Percentiles rank a stretch among this genome's conserved stretches.
phyloP scores from a whole-genome alignment of 768 basidiomycete species.

The Phylloporus rhodoxanthus region DNA sequence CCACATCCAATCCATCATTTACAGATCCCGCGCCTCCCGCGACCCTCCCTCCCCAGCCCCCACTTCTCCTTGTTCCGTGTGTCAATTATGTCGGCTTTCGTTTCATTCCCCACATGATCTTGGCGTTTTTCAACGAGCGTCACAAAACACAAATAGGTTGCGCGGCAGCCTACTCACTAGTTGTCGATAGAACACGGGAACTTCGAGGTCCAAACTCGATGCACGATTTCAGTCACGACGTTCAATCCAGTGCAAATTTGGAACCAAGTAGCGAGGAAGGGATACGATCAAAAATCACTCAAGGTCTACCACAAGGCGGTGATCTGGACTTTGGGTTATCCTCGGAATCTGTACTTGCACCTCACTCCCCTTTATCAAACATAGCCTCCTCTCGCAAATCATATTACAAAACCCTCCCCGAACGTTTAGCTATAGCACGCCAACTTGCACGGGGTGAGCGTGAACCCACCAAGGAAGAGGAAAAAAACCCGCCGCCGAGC shows the following conservation, averaged over 20 bases:
- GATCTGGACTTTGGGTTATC: constrained; percentile 74
- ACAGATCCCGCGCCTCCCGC: constrained; percentile 45
- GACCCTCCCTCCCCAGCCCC: constrained; percentile 65
- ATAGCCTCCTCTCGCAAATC: constrained; percentile 65
- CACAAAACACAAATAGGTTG: constrained; percentile 74
- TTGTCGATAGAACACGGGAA: constrained; percentile 57
- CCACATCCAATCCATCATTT: constrained; percentile 18
- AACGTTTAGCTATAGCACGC: constrained; percentile 64
- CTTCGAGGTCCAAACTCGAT: constrained; percentile 36
- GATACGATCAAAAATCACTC: not conserved
- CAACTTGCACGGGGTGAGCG: constrained; percentile 68
- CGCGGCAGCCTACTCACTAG: constrained; percentile 72
- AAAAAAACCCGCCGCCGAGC: constrained; percentile 69
- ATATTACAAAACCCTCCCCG: constrained; percentile 69
- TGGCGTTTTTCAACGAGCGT: constrained; percentile 89
- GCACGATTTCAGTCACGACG: constrained; percentile 13
- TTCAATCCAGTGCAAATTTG: constrained; percentile 11
- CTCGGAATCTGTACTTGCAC: constrained; percentile 64
- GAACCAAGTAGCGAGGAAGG: constrained; percentile 8
- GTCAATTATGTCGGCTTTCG: constrained; percentile 73
- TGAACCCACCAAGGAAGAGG: constrained; percentile 84
- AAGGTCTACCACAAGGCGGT: constrained; percentile 23
- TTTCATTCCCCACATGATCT: constrained; percentile 84
- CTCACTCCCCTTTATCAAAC: constrained; percentile 52
- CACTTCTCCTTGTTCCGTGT: constrained; percentile 72